Evolutionary conservation across 129 eudicot genomes (phyloP).

Genomic region (Apium graveolens): DNA sequence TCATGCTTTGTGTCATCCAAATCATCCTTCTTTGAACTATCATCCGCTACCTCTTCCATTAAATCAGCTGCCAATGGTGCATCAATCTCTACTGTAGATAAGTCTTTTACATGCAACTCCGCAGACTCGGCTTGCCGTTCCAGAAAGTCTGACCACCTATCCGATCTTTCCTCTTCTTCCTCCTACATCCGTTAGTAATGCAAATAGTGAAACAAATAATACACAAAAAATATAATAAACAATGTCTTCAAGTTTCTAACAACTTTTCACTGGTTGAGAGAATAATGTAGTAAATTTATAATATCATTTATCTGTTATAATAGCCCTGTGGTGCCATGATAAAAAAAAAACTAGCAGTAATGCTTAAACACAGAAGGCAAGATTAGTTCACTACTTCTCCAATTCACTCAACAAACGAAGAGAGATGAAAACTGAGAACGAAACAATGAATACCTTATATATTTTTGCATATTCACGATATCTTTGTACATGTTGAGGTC

Average conservation of each 20-base stretch:
- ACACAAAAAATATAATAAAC: neutral
- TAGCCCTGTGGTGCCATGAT: neutral
- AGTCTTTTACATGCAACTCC: constrained; percentile 24
- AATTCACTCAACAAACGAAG: neutral
- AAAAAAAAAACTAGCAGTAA: neutral
- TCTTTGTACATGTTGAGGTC: constrained; percentile 96
- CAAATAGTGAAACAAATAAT: neutral
- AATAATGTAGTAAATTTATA: neutral
- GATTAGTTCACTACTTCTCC: neutral
- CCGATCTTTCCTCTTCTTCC: constrained; percentile 97
- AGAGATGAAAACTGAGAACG: neutral
- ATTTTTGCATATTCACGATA: constrained; percentile 86
- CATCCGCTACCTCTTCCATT: constrained; percentile 20
- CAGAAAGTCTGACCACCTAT: constrained; percentile 80
- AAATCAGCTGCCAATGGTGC: constrained; percentile 8
- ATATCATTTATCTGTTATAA: neutral
- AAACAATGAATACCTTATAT: constrained; percentile 56
- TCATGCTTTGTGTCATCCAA: constrained; percentile 16
- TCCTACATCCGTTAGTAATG: constrained; percentile 36
- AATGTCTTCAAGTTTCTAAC: neutral
- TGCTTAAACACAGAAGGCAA: neutral
- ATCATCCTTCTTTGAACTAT: constrained; percentile 19
- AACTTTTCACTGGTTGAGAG: neutral
- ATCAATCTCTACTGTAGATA: constrained; percentile 13
- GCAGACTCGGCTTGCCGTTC: constrained; percentile 55